Base-by-base conservation (phyloP, 257 asterid genomes). In the Nicotiana paniculata region DNA sequence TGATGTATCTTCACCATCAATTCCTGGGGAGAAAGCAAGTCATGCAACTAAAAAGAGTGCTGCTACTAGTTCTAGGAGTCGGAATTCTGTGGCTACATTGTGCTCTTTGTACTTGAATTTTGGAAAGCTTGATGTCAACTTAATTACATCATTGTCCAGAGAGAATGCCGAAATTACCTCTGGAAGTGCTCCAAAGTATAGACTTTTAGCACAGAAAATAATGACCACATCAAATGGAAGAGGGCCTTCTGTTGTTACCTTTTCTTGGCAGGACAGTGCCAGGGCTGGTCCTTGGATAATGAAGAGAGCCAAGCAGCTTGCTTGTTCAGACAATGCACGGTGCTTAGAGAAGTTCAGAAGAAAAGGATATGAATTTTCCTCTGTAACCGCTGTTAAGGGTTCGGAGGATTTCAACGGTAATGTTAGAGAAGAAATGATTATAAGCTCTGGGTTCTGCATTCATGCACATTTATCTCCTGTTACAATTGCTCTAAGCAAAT, bases 281-380 rank as follows among this genome's bases (percentile, higher is more conserved):
- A 86, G 81, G 64, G 90, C 97, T 82, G 97, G 95, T 82, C 95
- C 97, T 84, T 92, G 93, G 97, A 90, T 94, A 84, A 92, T 95
- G 51, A 90, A 88, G 88, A 92, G 87, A 82, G 99, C 98, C 61
- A 94, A 91, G 85, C 88, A 85, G 79, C 87, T 93, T 77, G 97
- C 97, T 83, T 90, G 96, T 80, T 89, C 94, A 43, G 95, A 91
- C 84, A 91, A 88, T 91, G 88, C 85, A 26, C 88, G 84, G 87
- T 83, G 88, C 79, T 86, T 90, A 86, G 90, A 86, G 81, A 89
- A 86, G 81, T 89, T 82, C 77, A 92, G 75, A 61, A 89, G 92
- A 67, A 91, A 86, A 83, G 91, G 87, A 84, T 83, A 79, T 75
- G 99, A 96, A 87, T 96, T 93, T 89, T 90, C 94, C 81, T 94